Percentiles rank a stretch among this genome's conserved stretches.
Evolutionary conservation across 164 flowering plant genomes (phyloP).

Genomic region (Magnolia officinalis): DNA sequence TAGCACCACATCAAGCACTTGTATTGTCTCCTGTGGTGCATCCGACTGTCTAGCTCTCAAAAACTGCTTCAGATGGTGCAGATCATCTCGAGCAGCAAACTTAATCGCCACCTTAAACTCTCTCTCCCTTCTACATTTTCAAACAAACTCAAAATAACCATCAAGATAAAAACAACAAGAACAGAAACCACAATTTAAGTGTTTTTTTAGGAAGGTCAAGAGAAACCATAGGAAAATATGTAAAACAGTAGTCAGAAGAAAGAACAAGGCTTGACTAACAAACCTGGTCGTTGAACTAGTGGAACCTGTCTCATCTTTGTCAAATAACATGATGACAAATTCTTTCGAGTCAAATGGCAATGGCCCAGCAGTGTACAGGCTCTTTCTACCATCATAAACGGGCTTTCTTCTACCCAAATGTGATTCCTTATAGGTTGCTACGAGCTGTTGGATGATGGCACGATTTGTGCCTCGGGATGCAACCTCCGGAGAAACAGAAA

Average conservation of each 20-base stretch:
- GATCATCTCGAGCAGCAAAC: slow-evolving; percentile 47
- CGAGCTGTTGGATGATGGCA: slow-evolving; percentile 37
- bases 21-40: slow-evolving; percentile 66
- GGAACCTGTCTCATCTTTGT: slow-evolving; percentile 18
- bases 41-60: slow-evolving; percentile 38
- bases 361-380: slow-evolving; percentile 55
- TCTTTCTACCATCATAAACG: slow-evolving; percentile 75
- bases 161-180: not conserved
- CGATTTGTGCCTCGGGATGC: slow-evolving; percentile 44
- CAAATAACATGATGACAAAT: slow-evolving; percentile 38
- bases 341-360: slow-evolving; percentile 59
- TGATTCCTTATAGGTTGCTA: slow-evolving; percentile 15
- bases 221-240: not conserved
- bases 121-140: slow-evolving; percentile 47
- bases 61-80: slow-evolving; percentile 49
- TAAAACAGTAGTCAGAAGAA: not conserved
- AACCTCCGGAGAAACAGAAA: slow-evolving; percentile 63
- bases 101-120: slow-evolving; percentile 58
- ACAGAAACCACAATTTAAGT: not conserved
- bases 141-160: not conserved
- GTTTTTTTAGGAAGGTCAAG: not conserved
- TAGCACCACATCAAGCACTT: slow-evolving; percentile 64
- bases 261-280: not conserved
- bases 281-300: slow-evolving; percentile 15
- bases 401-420: slow-evolving; percentile 40